Conservation (phyloP, 1,139 yeast species). For the Saccharomycopsis hybrid region DNA sequence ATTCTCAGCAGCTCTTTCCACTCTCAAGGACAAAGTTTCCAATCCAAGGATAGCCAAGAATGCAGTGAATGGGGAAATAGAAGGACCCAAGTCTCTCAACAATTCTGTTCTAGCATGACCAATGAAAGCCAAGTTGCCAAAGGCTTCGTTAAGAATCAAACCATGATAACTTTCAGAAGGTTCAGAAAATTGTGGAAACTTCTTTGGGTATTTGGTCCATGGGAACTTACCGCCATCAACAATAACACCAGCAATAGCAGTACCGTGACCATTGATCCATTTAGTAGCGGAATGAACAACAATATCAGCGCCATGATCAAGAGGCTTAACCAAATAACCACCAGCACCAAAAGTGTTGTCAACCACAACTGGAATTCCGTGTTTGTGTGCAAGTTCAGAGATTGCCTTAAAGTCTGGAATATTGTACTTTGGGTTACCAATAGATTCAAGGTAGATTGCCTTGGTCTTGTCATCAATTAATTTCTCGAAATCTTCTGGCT, state of each 20-base stretch:
- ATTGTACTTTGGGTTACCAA: constrained; percentile 91
- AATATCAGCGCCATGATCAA: constrained; percentile 86
- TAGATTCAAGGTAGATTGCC: constrained; percentile 83
- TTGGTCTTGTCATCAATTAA: constrained; percentile 79
- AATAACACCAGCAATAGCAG: constrained; percentile 87
- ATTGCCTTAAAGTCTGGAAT: constrained; percentile 86
- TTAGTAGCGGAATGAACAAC: constrained; percentile 88
- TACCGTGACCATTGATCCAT: constrained; percentile 98
- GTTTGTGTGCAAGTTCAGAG: constrained; percentile 71
- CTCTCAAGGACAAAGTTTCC: constrained; percentile 89
- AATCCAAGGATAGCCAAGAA: constrained; percentile 85
- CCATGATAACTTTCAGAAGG: constrained; percentile 96
- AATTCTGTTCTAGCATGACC: constrained; percentile 79
- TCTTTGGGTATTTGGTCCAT: constrained; percentile 79
- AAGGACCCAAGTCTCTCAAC: constrained; percentile 88
- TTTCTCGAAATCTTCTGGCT: constrained; percentile 61
- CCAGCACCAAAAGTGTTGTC: constrained; percentile 99
- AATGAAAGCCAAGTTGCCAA: constrained; percentile 75
- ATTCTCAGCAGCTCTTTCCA: constrained; percentile 83
- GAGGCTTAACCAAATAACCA: constrained; percentile 79
- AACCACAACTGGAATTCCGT: constrained; percentile 87
- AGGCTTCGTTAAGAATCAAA: constrained; percentile 68
- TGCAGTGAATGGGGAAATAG: constrained; percentile 81
- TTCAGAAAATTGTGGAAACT: constrained; percentile 82
- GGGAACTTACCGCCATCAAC: constrained; percentile 90